Base-by-base conservation (phyloP, 2,329 filamentous ascomycete species). In the Septoria petroselini region DNA sequence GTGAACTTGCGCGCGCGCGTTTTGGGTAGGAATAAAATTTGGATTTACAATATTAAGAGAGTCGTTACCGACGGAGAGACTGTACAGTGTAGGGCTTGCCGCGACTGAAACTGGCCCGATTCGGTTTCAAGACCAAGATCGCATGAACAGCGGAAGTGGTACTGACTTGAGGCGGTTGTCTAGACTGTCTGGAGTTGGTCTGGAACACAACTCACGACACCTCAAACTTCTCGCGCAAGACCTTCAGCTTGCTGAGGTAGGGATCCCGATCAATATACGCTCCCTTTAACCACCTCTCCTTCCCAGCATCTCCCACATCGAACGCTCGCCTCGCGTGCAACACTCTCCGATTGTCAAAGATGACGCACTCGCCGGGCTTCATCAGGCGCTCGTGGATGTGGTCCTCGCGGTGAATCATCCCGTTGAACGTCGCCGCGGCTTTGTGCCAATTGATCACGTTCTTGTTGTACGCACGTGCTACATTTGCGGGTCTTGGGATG, bases 341-440 rank as follows among this genome's bases (percentile, higher is more conserved):
- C n/a, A 95, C 76, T 14, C 91, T 78, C 52, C 82, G 72, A 65
- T 97, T 97, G 66, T 95, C 85, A 65, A 98, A 97, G n/a, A 98
- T 77, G 9, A 91, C 90, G 65, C 89, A 95, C 63, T 95, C 87
- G 2, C 91, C 93, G 3, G 86, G 82, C 46, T 82, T 73, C 68
- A 96, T 74, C 68, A 85, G 85, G 51, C 85, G 76, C 72, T 91
- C 78, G 63, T 84, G 85, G 45, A 89, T 69, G 52, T 80, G 80
- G 3, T 72, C 65, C 0, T 76, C 70, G 1, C 73, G 64, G 57
- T 88, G 83, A 18, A 93, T 69, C 0, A 79, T 57, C 0, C 65
- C 51, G 41, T 82, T 76, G 60, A 95, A 89, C 2, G 67, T 63
- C 27, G 70, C 65, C 1, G 79, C 75, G 0, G 77, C 76, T 1